Evolutionary conservation across 495 filamentous ascomycete species (phyloP).

Genomic region (Aspergillus bertholletiae): DNA sequence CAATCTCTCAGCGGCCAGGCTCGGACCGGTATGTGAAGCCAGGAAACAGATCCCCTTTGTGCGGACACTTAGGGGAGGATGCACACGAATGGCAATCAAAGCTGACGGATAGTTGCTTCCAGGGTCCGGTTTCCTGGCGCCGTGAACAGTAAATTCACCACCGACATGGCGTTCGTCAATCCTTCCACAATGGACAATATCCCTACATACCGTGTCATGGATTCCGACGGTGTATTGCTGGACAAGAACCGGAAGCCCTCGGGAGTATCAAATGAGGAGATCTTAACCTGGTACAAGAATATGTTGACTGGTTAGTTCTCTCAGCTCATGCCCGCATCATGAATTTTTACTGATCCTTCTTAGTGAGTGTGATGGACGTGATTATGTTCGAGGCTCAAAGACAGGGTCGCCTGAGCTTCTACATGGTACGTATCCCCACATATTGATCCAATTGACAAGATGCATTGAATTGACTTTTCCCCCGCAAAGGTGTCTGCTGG

Average conservation of each 20-base stretch:
- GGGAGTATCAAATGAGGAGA: constrained; percentile 65
- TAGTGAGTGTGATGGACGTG: constrained; percentile 86
- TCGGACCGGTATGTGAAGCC: constrained; percentile 51
- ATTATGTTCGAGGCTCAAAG: constrained; percentile 89
- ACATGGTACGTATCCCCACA: constrained; percentile 63
- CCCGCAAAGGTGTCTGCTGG: constrained; percentile 71
- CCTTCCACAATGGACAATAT: constrained; percentile 65
- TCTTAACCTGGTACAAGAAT: constrained; percentile 62
- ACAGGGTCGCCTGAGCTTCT: constrained; percentile 85
- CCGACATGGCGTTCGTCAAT: constrained; percentile 67
- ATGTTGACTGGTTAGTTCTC: constrained; percentile 57
- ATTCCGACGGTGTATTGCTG: constrained; percentile 75
- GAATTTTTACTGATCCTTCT: constrained; percentile 9
- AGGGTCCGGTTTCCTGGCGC: constrained; percentile 94
- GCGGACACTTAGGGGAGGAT: too few species aligned
- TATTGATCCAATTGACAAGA: background rate
- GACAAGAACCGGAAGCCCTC: constrained; percentile 59
- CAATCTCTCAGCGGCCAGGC: constrained; percentile 66
- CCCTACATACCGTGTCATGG: constrained; percentile 82
- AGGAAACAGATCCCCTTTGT: background rate
- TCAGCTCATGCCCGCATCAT: background rate
- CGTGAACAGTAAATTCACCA: constrained; percentile 87
- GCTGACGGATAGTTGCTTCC: background rate
- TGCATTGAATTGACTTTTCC: too few species aligned
- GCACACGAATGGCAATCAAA: too few species aligned